Evolutionary conservation across 805 yeast species (phyloP), one percentile per base, ranked within the genome.

Genomic region (Yamadazyma sp.): DNA sequence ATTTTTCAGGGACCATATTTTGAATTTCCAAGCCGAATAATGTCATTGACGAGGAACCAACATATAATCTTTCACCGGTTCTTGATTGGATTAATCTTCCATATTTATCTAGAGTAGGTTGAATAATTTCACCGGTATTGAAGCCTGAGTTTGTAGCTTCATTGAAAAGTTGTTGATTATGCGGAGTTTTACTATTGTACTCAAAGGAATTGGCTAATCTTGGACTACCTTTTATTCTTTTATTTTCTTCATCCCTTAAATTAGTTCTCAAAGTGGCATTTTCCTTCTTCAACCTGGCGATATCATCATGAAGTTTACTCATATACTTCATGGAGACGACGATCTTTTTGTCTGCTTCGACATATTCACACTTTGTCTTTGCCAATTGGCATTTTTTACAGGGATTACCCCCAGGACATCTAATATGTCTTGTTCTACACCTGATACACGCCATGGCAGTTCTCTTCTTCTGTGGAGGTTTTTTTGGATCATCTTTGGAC

Each of bases 31-130:
- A 62, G 5, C 89, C 89, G 55, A 84, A 84, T 12, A 83, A 56
- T 0, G 93, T 83, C 89, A 84, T 83, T 1, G 91, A 82, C 0
- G 89, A 82, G 0, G 88, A 80, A 0, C 94, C 94, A 23, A 82
- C 85, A 50, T 82, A 84, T 24, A 82, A 73, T 38, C 77, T 72
- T 47, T 82, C 86, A 4, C 91, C 91, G 1, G 87, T 80, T 43
- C 86, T 67, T 0, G 88, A 80, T 46, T 81, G 82, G 2, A 84
- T 78, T 27, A 84, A 60, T 34, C 86, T 69, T 2, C 91, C 87
- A 47, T 80, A 76, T 44, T 78, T 76, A 46, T 81, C 86, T 16
- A 83, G 68, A 35, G 83, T 79, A 7, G 86, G 86, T 2, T 83
- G 81, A 4, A 81, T 79, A 7, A 81, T 76, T 45, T 80, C 86